Base-by-base conservation (phyloP, 495 filamentous ascomycete species). In the Aspergillus ellipticus region DNA sequence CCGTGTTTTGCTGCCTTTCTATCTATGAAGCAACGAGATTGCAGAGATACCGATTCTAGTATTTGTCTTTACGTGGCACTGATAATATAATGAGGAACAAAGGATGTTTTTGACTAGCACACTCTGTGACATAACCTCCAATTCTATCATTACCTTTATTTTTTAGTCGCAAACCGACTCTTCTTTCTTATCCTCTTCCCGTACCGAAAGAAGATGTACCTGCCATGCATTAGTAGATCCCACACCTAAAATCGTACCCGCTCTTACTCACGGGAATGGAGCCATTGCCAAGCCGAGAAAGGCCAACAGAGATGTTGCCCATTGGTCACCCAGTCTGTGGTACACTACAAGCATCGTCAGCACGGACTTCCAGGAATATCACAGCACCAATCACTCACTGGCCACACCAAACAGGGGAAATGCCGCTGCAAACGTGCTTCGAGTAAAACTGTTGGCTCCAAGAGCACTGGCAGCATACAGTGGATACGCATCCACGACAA, bases 381-480 rank as follows among this genome's bases (percentile, higher is more conserved):
- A n/a, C 35, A 39, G 62, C 83, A 82, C 19, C 82, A 2, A 15
- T 15, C 9, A 39, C 35, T 39, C n/a, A 39, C 35, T 39, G 0
- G 35, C 35, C 35, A 39, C 58, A 50, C 79, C 51, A n/a, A 58
- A 31, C 21, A 51, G 28, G 17, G 29, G 35, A 51, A 37, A 87
- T 66, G 77, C 82, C 73, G 87, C 90, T 42, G 85, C 90, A 73
- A 96, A 95, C 49, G 70, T 77, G 57, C 83, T 85, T 60, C 91
- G 75, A 24, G 84, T 79, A 69, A 93, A 87, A 31, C 79, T 83
- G 67, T 96, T 96, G 16, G 88, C 88, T 16, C 90, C 90, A 51
- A 95, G 72, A 5, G 89, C 89, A 26, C 77, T 84, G 20, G 91
- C 91, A 31, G 91, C 90, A 70, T 92, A 95, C 26, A 85, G 65